Base-by-base conservation (phyloP, 768 basidiomycete species). In the Russula vinacea region DNA sequence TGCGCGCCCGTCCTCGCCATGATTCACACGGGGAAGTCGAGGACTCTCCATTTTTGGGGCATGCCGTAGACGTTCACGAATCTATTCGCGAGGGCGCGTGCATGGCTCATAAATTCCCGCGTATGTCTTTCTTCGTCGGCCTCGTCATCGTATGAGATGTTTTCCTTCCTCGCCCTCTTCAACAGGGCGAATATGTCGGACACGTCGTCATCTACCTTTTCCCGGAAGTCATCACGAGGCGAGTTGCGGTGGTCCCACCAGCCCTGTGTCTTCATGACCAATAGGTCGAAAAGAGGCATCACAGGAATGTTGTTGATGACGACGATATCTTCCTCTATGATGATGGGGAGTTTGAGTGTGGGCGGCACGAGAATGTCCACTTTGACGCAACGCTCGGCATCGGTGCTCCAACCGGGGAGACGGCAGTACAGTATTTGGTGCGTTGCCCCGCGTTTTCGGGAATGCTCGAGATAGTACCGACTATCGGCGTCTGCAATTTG, bases 191-290 rank as follows among this genome's bases (percentile, higher is more conserved):
- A 1, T 26, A 66, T 13, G 55, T 66, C 62, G 1, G 1, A 6
- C 3, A 64, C 50, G 7, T 66, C 62, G 7, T 7, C 42, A 3
- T 5, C 10, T 22, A 17, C 33, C 22, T 66, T 66, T 16, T 6
- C 42, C 14, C 26, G 60, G 22, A 33, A 45, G 51, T 64, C 65
- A 0, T 3, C 0, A 22, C 65, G 60, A 3, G 2, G 0, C 4
- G 65, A 64, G 58, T 4, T 24, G 45, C 45, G 11, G 22, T 47
- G 45, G 45, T 47, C 45, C 45, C 22, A 5, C 45, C 45, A 47
- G 29, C 65, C 65, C 22, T 63, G 62, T 19, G 37, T 24, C 62
- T 63, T 66, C 56, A 64, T 52, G 24, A 66, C 35, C 33, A 66
- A 37, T 9, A 66, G 44, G 16, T 54, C 62, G 26, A 66, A 66